A percentile compares a stretch with the other conserved stretches of the same genome.
These are phyloP conservation scores for Coelastrella sp. DNA, from an alignment of 139 green algal species.

Conservation along the genomic window DNA sequence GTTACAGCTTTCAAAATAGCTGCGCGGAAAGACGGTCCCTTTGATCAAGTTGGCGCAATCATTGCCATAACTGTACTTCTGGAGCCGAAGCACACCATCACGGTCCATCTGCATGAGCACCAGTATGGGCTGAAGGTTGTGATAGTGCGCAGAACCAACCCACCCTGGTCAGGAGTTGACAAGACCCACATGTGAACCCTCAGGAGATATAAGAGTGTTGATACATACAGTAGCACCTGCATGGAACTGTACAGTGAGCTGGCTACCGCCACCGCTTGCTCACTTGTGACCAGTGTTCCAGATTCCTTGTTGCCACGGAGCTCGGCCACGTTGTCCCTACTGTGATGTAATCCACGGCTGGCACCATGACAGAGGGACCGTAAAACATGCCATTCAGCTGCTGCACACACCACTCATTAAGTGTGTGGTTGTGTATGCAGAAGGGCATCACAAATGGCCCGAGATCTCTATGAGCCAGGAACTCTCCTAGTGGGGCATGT, in stretches of 20 bases:
- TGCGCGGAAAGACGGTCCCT: not conserved
- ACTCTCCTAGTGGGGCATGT: not conserved
- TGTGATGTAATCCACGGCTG: not conserved
- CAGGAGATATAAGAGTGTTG: too few relatives aligned
- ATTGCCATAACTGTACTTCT: conserved; percentile 42
- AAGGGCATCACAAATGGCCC: conserved; percentile 46
- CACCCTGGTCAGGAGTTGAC: not conserved
- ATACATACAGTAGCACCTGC: too few relatives aligned
- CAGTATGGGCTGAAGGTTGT: too few relatives aligned
- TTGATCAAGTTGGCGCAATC: conserved; percentile 38
- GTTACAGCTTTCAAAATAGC: conserved; percentile 52
- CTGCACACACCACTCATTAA: conserved; percentile 18
- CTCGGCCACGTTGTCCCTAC: conserved; percentile 32
- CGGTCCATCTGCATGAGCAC: conserved; percentile 42
- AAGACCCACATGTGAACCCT: not conserved
- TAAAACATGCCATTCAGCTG: conserved; percentile 36
- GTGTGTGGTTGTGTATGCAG: conserved; percentile 34
- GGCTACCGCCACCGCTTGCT: not conserved
- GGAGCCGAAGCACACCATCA: conserved; percentile 5
- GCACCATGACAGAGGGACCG: conserved; percentile 9
- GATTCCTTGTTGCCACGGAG: conserved; percentile 29
- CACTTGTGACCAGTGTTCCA: conserved; percentile 57
- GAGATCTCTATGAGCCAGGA: conserved; percentile 17
- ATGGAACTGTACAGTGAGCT: not conserved
- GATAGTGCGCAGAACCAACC: too few relatives aligned